These are phyloP conservation scores for Magnaporthiopsis rhizophila DNA, from an alignment of 2,329 filamentous ascomycete genomes.

Conservation along the genomic window DNA sequence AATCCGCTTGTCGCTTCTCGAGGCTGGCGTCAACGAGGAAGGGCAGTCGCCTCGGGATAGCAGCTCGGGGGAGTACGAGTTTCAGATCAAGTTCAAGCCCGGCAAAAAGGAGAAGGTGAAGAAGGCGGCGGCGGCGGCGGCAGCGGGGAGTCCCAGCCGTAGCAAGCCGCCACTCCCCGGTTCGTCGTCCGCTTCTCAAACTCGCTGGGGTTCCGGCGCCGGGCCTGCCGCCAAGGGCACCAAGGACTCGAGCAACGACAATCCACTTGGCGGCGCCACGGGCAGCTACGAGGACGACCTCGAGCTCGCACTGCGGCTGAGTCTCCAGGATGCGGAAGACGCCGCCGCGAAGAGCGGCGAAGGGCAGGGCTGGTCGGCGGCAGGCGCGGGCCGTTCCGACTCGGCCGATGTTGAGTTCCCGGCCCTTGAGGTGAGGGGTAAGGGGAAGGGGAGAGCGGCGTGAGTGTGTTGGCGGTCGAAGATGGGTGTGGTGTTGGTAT, in stretches of 20 bases:
- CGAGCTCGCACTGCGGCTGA: conserved; percentile 52
- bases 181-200: neutral
- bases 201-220: neutral
- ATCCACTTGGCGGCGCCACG: neutral
- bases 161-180: conserved; percentile 14
- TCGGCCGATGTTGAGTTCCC: conserved; percentile 22
- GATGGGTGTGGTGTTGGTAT: neutral
- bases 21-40: conserved; percentile 38
- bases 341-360: conserved; percentile 30
- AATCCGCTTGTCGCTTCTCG: conserved; percentile 52
- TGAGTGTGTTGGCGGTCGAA: neutral
- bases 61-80: conserved; percentile 42
- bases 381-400: conserved; percentile 11
- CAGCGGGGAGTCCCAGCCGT: conserved; percentile 8
- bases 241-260: neutral
- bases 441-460: conserved; percentile 29
- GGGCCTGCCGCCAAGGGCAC: neutral
- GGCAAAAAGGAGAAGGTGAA: conserved; percentile 22
- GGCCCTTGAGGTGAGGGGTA: conserved; percentile 21
- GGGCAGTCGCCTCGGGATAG: conserved; percentile 36
- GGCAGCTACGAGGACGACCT: conserved; percentile 43
- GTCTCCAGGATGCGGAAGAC: conserved; percentile 40
- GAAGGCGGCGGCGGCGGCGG: conserved; percentile 22
- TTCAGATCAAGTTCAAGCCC: conserved; percentile 30
- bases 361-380: conserved; percentile 6